Evolutionary conservation across 441 rosid genomes (phyloP), one percentile per base, ranked within the genome.

Genomic region (Populus trichocarpa): DNA sequence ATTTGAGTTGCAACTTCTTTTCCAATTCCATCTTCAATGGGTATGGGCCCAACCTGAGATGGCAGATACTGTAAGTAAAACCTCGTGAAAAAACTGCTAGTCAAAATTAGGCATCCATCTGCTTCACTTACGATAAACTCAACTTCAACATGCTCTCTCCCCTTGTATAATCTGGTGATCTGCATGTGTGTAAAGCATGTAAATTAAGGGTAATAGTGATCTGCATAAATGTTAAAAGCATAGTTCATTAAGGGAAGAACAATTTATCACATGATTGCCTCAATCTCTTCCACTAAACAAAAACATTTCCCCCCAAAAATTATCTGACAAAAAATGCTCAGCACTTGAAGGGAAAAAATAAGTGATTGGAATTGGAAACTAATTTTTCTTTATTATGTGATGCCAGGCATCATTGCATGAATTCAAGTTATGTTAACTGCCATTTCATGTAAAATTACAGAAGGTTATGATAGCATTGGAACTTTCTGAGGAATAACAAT

Each of bases 101-200:
- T 25, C 28, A 46, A 30, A 42, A 57, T 61, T 69, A 75, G 80
- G 75, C 7, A 81, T 67, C 74, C 33, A 74, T 59, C 38, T 9
- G 61, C 73, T 65, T 82, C 82, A 79, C 99, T 92, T 83, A 95
- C 99, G 82, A 91, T 87, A 86, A 95, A 97, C 86, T 97, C 99
- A 9, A 95, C 94, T 91, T 97, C 99, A 71, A 89, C 98, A 76
- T 97, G 98, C 83, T 95, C 99, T 86, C 85, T 93, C 78, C 83
- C 94, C 86, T 89, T 93, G 97, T 88, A 89, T 79, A 95, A 81
- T 82, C 99, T 89, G 79, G 92, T 89, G 69, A 88, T 81, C 99
- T 97, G 93, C 83, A 83, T 23, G 78, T 36, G 75, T 74, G 63
- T 79, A 79, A 11, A 67, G 22, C 67, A 72, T 18, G 30, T 26